These are phyloP conservation scores for Hyaloscypha variabilis DNA, from an alignment of 495 filamentous ascomycete genomes.

Conservation along the genomic window DNA sequence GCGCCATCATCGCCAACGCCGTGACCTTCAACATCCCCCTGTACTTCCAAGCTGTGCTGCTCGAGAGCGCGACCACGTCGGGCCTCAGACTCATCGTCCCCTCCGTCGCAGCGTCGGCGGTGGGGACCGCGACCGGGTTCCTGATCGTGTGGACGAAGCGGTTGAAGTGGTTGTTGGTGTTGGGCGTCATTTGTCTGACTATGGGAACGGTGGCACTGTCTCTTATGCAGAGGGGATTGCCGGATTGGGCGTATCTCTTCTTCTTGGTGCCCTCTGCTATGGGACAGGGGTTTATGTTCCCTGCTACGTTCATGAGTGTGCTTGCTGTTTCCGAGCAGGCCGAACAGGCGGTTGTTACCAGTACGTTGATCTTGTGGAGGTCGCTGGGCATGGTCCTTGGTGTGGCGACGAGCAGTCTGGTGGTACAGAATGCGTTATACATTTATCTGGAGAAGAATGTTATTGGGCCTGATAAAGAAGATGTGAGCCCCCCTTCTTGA, in stretches of 20 bases:
- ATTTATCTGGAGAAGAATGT: conserved; percentile 61
- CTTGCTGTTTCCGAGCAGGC: conserved; percentile 67
- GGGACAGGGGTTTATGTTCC: conserved; percentile 68
- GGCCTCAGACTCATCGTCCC: conserved; percentile 70
- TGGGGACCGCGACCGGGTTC: conserved; percentile 67
- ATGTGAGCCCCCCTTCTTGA: too few relatives aligned
- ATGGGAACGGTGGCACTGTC: conserved; percentile 55
- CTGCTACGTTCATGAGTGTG: conserved; percentile 65
- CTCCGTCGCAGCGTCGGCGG: conserved; percentile 56
- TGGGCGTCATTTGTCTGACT: conserved; percentile 57
- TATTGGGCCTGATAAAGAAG: conserved; percentile 51
- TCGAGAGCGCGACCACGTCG: conserved; percentile 69
- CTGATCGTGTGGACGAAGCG: conserved; percentile 68
- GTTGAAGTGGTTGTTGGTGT: conserved; percentile 63
- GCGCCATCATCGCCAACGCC: conserved; percentile 63
- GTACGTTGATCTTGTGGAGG: conserved; percentile 68
- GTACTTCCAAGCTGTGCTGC: conserved; percentile 80
- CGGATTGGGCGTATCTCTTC: conserved; percentile 59
- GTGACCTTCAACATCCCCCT: conserved; percentile 79
- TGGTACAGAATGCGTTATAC: conserved; percentile 72
- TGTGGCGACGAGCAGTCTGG: conserved; percentile 68
- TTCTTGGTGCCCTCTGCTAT: conserved; percentile 62
- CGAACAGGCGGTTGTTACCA: conserved; percentile 78
- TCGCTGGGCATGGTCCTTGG: conserved; percentile 73
- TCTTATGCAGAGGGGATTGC: conserved; percentile 52